Base-by-base conservation (phyloP, 1,139 yeast species). In the Yamadazyma oceani region DNA sequence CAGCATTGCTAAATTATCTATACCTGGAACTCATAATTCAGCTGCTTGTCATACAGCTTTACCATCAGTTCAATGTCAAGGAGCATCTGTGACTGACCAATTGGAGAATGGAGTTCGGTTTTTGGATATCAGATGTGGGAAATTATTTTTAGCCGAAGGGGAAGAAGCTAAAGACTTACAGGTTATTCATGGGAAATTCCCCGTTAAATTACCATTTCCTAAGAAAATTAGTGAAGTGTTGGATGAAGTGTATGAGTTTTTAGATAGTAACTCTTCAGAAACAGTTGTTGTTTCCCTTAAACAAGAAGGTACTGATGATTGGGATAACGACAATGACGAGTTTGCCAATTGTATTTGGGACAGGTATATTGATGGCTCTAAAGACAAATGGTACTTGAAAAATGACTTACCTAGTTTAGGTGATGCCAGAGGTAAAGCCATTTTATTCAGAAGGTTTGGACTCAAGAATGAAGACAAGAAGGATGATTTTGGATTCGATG, bases 21-120 rank as follows among this genome's bases (percentile, higher is more conserved):
- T 85, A 40, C 89, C 94, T 5, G 95, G 94, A 12, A 84, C 94
- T 13, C 95, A 85, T 64, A 85, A 85, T 54, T 73, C 87, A 23
- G 88, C 85, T 10, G 92, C 94, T 9, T 78, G 77, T 51, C 82
- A 82, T 57, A 64, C 76, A n/a, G 84, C 92, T 1, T 67, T 84
- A 37, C 92, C 92, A 15, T 80, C 88, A 0, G 92, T 85, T 24
- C 84, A 81, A 56, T 85, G 95, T 58, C 95, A 85, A 57, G 86
- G 81, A 15, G 77, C 68, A 8, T 60, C 77, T 2, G 68, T 85
- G 35, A 62, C 73, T 2, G 75, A 75, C 2, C 95, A 85, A 60
- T 73, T 85, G 62, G 63, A 74, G 36, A 69, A 85, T 49, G 95
- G 94, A 6, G 82, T 85, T 13, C 69, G 94, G 42, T 85, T 84